Evolutionary conservation across 371 early-diverging fungal species (phyloP), one percentile per base, ranked within the genome.

Genomic region (Globomyces sp.): DNA sequence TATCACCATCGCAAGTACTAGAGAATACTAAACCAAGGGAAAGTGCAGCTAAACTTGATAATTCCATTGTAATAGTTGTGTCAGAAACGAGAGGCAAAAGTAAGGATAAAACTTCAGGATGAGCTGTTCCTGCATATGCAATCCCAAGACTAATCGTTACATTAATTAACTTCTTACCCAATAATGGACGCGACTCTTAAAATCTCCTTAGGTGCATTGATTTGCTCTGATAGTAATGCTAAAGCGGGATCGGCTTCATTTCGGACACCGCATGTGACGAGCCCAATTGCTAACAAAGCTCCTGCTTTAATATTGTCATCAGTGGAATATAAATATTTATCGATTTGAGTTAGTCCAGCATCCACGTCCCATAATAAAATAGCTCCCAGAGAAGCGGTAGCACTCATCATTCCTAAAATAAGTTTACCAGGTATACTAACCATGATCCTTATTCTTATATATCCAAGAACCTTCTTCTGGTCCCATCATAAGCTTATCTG

Each of bases 291-390:
- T 48, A 98, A 82, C 48, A 96, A 72, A 41, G 96, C 96, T 63
- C 99, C 99, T n/a, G 98, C 93, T 82, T 93, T 93, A 79, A 96
- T 87, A 69, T 92, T 80, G 67, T 91, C 91, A 63, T 97, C 94
- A 13, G 79, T 77, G 4, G 90, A 88, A 73, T 95, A 92, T 75
- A 94, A 78, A 77, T 92, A 97, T 77, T 93, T 91, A 81, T 97
- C 98, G 64, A 98, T 90, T 67, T 92, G 82, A 58, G 89, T 85
- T 60, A 98, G 80, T 34, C 95, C 96, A 53, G 81, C 81, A 63
- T 96, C 96, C 3, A 94, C 89, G 76, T 97, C 92, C 99, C 99
- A 98, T 67, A 97, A 80, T 65, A 87, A 75, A 65, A 98, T 89
- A 76, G 90, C 73, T 58, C 99, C 99, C 49, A 98, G 74, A 1